Base-by-base conservation (phyloP, 2,329 filamentous ascomycete genomes). In the Paramyrothecium sp. region DNA sequence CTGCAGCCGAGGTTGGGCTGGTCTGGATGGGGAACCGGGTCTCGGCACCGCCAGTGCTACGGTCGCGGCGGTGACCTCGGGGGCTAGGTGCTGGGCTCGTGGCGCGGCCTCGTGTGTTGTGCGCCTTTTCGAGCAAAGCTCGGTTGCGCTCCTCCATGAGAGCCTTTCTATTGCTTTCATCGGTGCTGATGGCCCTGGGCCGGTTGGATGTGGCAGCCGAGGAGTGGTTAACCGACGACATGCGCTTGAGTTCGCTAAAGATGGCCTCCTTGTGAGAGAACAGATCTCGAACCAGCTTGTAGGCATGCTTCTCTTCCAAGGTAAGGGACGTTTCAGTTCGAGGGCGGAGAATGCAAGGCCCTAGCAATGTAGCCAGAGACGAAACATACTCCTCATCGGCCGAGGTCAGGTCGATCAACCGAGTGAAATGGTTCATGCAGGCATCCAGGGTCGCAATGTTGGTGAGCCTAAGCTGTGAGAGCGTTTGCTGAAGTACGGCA, bases 401-500 rank as follows among this genome's bases (percentile, higher is more conserved):
- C 16, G 94, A 98, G 2, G 95, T 99, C 61, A 99, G 82, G 73
- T 99, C 95, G 69, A 99, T 96, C 59, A 99, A 81, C 59, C 95
- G 90, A 44, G 94, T 97, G 73, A 99, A 98, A 76, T 99, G 95
- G 63, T 96, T 98, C 82, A 96, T 96, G 71, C 97, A 90, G 46
- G 95, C 95, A 73, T 99, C 95, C 58, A 99, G 86, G n/a, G 95
- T 98, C 51, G 95, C 95, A 73, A 99, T 99, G 73, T 99, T 99
- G 62, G 95, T 92, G 56, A 99, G 87, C 60, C 94, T 90, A 56
- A 99, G 85, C 73, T 98, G 93, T 44, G 93, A 94, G 56, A 99
- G 88, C 0, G 95, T 98, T 67, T 95, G 96, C 74, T 99, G 95
- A 34, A 99, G 85, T 59, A 98, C 92, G 55, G 92, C 89, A 62